These are phyloP conservation scores for Seminavis robusta DNA, from an alignment of 108 stramenopile genomes.

Conservation along the genomic window DNA sequence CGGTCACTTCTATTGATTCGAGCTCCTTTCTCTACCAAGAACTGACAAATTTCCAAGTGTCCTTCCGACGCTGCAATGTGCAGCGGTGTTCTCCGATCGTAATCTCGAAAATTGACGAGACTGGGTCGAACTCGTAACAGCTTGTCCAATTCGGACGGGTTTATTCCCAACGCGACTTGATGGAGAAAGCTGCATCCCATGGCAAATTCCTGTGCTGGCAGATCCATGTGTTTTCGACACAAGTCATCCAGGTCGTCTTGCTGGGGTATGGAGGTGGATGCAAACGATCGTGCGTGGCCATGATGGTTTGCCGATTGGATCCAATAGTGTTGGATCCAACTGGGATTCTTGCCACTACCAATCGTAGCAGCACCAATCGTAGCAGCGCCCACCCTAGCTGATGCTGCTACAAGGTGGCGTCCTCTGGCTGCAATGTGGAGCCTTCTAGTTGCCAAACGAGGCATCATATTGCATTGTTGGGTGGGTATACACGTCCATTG, in stretches of 20 bases:
- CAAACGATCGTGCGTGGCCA: too few species aligned
- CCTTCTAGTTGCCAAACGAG: too few species aligned
- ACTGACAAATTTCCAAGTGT: slow-evolving; percentile 41
- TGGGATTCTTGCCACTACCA: too few species aligned
- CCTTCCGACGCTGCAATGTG: slow-evolving; percentile 67
- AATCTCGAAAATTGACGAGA: slow-evolving; percentile 67
- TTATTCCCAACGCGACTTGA: slow-evolving; percentile 54
- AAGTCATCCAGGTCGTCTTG: slow-evolving; percentile 43
- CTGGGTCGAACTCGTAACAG: slow-evolving; percentile 10
- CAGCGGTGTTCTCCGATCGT: slow-evolving; percentile 62
- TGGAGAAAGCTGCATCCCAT: slow-evolving; percentile 59
- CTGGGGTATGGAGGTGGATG: too few species aligned
- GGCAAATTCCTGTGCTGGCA: slow-evolving; percentile 61
- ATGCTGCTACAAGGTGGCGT: too few species aligned
- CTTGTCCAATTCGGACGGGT: slow-evolving; percentile 1
- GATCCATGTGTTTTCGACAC: slow-evolving; percentile 55
- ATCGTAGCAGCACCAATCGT: background rate
- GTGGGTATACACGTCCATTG: too few species aligned
- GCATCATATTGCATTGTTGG: too few species aligned
- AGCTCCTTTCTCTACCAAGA: slow-evolving; percentile 43
- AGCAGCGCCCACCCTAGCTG: too few species aligned
- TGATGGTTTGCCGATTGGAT: too few species aligned
- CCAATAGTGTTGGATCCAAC: too few species aligned
- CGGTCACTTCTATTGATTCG: slow-evolving; percentile 59
- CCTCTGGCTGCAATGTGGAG: too few species aligned